phyloP scores from a whole-genome alignment of 2,329 filamentous ascomycete species.

The Verticillium nubilum region DNA sequence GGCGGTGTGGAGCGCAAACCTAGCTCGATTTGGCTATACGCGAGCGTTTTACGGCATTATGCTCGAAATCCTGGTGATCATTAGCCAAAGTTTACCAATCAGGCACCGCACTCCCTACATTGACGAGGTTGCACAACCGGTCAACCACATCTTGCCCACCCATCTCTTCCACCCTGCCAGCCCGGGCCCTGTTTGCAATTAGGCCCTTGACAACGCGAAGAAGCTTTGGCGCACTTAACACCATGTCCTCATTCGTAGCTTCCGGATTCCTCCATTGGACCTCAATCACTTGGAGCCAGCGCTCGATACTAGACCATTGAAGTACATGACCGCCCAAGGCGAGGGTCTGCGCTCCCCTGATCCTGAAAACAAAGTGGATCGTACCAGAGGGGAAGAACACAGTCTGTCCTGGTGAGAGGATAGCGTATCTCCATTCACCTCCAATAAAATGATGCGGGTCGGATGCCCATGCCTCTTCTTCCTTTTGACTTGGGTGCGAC shows the following conservation, averaged over 20 bases:
- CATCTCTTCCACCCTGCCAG: not conserved
- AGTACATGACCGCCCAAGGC: constrained; percentile 26
- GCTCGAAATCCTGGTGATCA: not conserved
- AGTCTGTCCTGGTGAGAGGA: constrained; percentile 26
- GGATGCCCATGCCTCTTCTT: constrained; percentile 17
- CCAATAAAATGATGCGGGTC: constrained; percentile 13
- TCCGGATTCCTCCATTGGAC: not conserved
- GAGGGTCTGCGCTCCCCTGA: constrained; percentile 19
- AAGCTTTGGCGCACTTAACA: not conserved
- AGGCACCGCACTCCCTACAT: not conserved
- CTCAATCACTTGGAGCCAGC: constrained; percentile 20
- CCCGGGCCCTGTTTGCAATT: not conserved
- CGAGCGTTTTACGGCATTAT: not conserved
- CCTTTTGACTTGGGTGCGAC: constrained; percentile 17
- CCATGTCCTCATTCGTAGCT: not conserved
- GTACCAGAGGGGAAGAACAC: constrained; percentile 27
- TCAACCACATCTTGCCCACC: not conserved
- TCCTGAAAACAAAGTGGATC: constrained; percentile 27
- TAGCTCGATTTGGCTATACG: not conserved
- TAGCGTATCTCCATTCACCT: constrained; percentile 24
- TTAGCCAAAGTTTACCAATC: not conserved
- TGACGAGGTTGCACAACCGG: not conserved
- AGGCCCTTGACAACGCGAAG: not conserved
- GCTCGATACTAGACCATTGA: constrained; percentile 20
- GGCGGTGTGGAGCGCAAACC: not conserved